Percentiles rank a stretch among this genome's conserved stretches.
Evolutionary conservation across 352 stramenopile genomes (phyloP).

Genomic region (Peronospora destructor): DNA sequence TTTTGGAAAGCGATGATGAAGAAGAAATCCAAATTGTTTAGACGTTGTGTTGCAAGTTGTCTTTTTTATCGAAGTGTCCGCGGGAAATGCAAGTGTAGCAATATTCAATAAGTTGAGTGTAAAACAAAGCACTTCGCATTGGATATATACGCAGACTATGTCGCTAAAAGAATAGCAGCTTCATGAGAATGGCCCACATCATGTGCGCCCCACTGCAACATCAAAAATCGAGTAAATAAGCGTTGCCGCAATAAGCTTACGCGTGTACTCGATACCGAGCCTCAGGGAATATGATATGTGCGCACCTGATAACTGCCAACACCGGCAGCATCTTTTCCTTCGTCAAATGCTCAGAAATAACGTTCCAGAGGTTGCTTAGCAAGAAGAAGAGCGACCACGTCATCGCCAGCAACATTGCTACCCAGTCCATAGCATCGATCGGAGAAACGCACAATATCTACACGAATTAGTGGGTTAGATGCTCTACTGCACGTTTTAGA

Average conservation of each 20-base stretch:
- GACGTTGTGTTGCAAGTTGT: slow-evolving; percentile 1
- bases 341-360: slow-evolving; percentile 70
- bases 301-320: slow-evolving; percentile 73
- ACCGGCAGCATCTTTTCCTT: slow-evolving; percentile 86
- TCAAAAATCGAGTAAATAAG: slow-evolving; percentile 3
- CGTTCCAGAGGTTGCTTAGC: slow-evolving; percentile 66
- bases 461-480: not conserved
- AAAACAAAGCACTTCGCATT: slow-evolving; percentile 17
- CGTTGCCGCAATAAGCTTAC: not conserved
- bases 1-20: slow-evolving; percentile 30
- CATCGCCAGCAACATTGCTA: slow-evolving; percentile 74
- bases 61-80: slow-evolving; percentile 1
- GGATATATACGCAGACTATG: slow-evolving; percentile 14
- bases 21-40: slow-evolving; percentile 32
- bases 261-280: not conserved
- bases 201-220: slow-evolving; percentile 60
- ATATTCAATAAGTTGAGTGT: slow-evolving; percentile 3
- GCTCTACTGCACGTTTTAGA: not conserved
- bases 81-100: not conserved
- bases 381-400: slow-evolving; percentile 82
- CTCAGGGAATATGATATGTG: not conserved
- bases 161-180: slow-evolving; percentile 80
- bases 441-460: slow-evolving; percentile 76
- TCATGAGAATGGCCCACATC: slow-evolving; percentile 79
- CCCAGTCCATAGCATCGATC: slow-evolving; percentile 70